Base-by-base conservation (phyloP, 2,329 filamentous ascomycete species). In the Phyllosticta citriasiana region DNA sequence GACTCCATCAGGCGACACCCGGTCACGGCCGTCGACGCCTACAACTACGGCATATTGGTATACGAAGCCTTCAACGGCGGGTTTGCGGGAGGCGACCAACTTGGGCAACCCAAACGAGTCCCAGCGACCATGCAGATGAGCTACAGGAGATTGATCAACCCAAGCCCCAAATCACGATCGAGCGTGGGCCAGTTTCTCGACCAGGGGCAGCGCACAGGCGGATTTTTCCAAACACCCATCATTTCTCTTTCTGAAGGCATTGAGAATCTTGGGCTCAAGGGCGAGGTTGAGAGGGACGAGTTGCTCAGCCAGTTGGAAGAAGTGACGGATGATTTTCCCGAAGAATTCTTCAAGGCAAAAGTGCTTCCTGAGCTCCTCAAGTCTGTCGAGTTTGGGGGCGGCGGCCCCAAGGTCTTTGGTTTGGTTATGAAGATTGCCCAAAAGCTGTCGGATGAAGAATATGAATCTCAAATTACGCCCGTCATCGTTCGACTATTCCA, bases 311-410 rank as follows among this genome's bases (percentile, higher is more conserved):
- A 96, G 69, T 82, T 99, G 5, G 91, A 96, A 66, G 82, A 88
- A 63, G 81, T 97, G 4, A 88, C 91, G 0, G 91, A 97, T 66
- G 92, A 99, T 73, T 97, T 97, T 64, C 94, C 94, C 0, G 93
- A 97, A 70, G 94, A 97, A 63, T 99, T 96, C 73, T 96, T 97
- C 80, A 96, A 95, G 72, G 89, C 96, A 82, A 99, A 97, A 70
- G 86, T 99, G 3, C 80, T 99, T 8, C 94, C 94, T 0, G 94
- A 99, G 71, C 79, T 99, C 30, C 81, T 99, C n/a, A 99, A 97
- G 71, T 96, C 92, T 0, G 91, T 97, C n/a, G 94, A 99, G 70
- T 99, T 97, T 73, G 94, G 94, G 7, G 94, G 93, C 10, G 94
- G 94, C 27, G 94, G 94, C 0, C 89, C 93, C 0, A 95, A 96